phyloP scores from a whole-genome alignment of 805 yeast genomes.

The Saccharomycopsis sp. region DNA sequence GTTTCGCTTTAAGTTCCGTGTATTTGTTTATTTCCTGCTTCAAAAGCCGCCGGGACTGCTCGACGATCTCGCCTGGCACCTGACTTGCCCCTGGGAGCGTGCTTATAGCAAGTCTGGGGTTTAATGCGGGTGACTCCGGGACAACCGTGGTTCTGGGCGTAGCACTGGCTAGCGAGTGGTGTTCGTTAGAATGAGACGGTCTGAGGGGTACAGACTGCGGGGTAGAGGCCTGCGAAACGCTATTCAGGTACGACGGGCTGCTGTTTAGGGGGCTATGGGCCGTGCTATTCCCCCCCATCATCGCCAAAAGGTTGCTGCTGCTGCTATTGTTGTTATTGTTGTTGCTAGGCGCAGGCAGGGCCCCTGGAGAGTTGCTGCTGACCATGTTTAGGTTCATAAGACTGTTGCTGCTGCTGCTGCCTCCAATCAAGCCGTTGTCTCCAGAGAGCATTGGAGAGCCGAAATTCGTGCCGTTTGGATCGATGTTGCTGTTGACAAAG shows the following conservation, averaged over 20 bases:
- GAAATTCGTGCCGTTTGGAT: neutral
- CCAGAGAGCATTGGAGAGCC: neutral
- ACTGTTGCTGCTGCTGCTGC: neutral
- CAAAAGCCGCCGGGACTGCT: neutral
- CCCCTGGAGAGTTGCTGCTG: neutral
- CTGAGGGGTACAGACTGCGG: neutral
- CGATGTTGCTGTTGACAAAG: neutral
- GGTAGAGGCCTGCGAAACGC: neutral
- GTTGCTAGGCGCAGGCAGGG: constrained; percentile 5
- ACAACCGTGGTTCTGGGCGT: neutral
- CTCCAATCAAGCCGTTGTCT: neutral
- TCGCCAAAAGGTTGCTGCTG: constrained; percentile 7
- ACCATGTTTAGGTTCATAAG: neutral
- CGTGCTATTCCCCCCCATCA: neutral
- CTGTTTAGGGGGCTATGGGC: neutral
- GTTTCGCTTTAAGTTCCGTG: neutral
- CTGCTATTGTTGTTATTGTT: neutral
- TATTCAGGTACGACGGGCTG: neutral
- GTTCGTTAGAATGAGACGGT: neutral
- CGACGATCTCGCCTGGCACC: neutral
- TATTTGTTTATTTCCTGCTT: neutral
- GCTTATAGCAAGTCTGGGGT: too few relatives aligned
- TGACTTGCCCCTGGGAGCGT: neutral
- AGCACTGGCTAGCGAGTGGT: neutral
- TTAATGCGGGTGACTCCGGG: too few relatives aligned